Evolutionary conservation across 179 eudicot genomes (phyloP), one percentile per base, ranked within the genome.

Genomic region (Actinidia chinensis): DNA sequence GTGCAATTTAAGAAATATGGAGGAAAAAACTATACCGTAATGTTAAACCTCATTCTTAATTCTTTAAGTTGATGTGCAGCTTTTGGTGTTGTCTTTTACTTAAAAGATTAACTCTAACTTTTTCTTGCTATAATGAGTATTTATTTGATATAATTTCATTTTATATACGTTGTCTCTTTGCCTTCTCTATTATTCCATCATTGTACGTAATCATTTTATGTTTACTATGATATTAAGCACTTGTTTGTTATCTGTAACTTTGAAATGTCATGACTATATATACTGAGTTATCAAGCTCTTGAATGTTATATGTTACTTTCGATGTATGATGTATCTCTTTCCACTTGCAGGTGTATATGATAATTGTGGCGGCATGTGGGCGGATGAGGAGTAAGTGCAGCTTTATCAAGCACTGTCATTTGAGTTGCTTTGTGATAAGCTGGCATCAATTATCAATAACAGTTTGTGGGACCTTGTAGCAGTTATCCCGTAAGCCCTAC

Each of bases 371-470:
- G 98, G 97, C 73, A 90, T 86, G 40, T 94, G 97, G 97, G 91
- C 92, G 55, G 90, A 94, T 77, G 98, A 93, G 80, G 88, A 90
- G 97, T 93, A 90, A 89, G 95, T 90, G 89, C 82, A 63, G 44
- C 46, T 69, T 18, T 20, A 63, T 60, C 56, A 73, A 63, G 58
- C 44, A 69, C 15, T 56, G 43, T 56, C 69, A 36, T 51, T 18
- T 58, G 44, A 25, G 63, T 13, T 71, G 52, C 54, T 77, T 33
- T 75, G 23, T 66, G 74, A 17, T 74, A 82, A 71, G 36, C 52
- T 46, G 47, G 76, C 71, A 50, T 55, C 56, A 48, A 67, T 50
- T 79, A 14, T 81, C 17, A 73, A 55, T 36, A 33, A 76, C 65
- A 74, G 40, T 23, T 67, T 60, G 71, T 78, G 60, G 68, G 40